Percentiles rank a stretch among this genome's conserved stretches.
Evolutionary conservation across 257 asterid species (phyloP).

Genomic region (Solanum pennellii): DNA sequence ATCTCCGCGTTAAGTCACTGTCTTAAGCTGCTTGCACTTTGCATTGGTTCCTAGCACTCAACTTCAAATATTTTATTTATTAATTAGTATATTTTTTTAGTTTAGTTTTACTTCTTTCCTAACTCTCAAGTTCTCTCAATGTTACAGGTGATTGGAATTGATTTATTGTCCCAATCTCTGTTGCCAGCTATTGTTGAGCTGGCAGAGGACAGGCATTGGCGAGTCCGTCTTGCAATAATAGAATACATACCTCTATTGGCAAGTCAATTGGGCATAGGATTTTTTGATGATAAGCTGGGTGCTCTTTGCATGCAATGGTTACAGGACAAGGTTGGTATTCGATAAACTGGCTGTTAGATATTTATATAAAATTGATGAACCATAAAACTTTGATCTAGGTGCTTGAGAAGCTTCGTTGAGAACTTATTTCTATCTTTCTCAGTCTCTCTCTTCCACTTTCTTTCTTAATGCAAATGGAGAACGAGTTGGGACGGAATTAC

Average conservation of each 20-base stretch:
- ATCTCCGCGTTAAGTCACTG: neutral
- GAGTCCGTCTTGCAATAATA: conserved; percentile 77
- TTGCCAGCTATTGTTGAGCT: conserved; percentile 84
- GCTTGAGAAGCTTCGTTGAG: neutral
- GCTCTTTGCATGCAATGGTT: conserved; percentile 92
- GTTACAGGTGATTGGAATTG: conserved; percentile 69
- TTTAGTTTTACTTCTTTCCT: neutral
- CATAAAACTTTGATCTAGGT: neutral
- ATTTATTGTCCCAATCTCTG: conserved; percentile 65
- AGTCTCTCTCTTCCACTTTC: neutral
- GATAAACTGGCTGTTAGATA: neutral
- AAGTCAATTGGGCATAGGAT: conserved; percentile 70
- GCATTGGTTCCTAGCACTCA: neutral
- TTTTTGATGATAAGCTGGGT: conserved; percentile 78
- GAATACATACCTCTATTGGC: conserved; percentile 80
- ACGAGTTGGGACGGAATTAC: neutral
- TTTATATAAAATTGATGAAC: neutral
- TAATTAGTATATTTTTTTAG: neutral
- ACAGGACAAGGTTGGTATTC: conserved; percentile 57
- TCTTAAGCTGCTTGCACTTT: neutral
- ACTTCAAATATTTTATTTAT: neutral
- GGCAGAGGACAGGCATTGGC: conserved; percentile 89
- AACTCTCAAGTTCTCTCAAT: neutral
- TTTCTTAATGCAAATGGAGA: neutral
- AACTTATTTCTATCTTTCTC: neutral